Conservation (phyloP, 345 rosid species). For the Rhodomyrtus tomentosa region DNA sequence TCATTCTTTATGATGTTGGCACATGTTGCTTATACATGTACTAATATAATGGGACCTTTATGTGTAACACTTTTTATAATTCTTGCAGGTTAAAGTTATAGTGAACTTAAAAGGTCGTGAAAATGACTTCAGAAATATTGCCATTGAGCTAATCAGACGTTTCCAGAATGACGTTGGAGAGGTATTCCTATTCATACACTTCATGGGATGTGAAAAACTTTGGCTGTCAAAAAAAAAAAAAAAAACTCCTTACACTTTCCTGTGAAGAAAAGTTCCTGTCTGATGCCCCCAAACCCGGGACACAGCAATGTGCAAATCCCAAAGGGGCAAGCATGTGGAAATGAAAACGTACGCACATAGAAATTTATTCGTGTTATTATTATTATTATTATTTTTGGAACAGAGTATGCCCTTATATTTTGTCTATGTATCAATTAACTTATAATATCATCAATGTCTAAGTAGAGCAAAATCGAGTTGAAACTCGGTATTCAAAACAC, state of each 20-base stretch:
- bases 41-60: neutral
- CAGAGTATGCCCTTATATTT: neutral
- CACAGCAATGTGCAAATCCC: neutral
- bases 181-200: constrained; percentile 22
- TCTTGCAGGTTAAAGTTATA: constrained; percentile 75
- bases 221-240: neutral
- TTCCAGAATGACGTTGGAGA: constrained; percentile 89
- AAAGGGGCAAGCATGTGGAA: neutral
- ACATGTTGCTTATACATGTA: neutral
- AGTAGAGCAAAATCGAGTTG: no score
- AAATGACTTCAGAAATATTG: constrained; percentile 78
- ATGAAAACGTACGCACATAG: neutral
- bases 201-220: neutral
- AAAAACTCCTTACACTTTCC: neutral
- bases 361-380: neutral
- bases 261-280: neutral
- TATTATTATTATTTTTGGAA: neutral
- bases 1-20: neutral
- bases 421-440: neutral
- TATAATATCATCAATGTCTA: neutral
- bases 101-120: constrained; percentile 93
- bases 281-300: neutral
- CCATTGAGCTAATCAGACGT: constrained; percentile 73
- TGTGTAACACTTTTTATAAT: neutral
- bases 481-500: no score